Conservation (phyloP, 768 basidiomycete species). For the Lepiota brunneoincarnata region DNA sequence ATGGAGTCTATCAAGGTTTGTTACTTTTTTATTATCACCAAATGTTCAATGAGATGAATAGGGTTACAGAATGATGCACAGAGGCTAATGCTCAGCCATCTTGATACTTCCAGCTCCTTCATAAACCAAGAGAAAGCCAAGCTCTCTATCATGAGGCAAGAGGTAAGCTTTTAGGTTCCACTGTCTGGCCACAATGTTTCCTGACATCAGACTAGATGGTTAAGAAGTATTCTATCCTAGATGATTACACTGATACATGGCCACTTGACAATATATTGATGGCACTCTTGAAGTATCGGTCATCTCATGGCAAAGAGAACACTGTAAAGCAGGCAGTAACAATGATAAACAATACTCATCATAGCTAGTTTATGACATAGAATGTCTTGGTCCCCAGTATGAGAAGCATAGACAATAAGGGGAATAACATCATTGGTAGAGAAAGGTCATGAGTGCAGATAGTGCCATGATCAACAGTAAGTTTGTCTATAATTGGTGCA, state of each 20-base stretch:
- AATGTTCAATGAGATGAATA: too few species aligned
- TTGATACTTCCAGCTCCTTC: too few species aligned
- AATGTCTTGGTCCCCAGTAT: constrained; percentile 98
- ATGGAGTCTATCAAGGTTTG: not conserved
- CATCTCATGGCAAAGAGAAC: not conserved
- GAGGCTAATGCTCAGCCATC: too few species aligned
- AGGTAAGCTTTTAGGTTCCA: too few species aligned
- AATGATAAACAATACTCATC: too few species aligned
- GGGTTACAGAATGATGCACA: too few species aligned
- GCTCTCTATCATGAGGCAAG: too few species aligned
- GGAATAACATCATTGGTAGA: constrained; percentile 88
- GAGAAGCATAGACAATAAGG: constrained; percentile 92
- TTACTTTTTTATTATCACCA: not conserved
- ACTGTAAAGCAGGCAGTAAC: too few species aligned
- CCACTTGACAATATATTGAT: not conserved
- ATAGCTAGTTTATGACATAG: too few species aligned
- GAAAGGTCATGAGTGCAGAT: constrained; percentile 89
- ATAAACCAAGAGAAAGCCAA: too few species aligned
- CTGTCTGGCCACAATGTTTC: not conserved
- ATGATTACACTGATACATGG: not conserved
- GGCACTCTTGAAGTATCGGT: not conserved
- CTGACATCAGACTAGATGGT: not conserved
- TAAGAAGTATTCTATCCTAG: not conserved
- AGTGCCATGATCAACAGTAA: constrained; percentile 91
- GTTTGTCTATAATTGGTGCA: constrained; percentile 99